Base-by-base conservation (phyloP, 306 rosid genomes). In the Quercus engelmannii region DNA sequence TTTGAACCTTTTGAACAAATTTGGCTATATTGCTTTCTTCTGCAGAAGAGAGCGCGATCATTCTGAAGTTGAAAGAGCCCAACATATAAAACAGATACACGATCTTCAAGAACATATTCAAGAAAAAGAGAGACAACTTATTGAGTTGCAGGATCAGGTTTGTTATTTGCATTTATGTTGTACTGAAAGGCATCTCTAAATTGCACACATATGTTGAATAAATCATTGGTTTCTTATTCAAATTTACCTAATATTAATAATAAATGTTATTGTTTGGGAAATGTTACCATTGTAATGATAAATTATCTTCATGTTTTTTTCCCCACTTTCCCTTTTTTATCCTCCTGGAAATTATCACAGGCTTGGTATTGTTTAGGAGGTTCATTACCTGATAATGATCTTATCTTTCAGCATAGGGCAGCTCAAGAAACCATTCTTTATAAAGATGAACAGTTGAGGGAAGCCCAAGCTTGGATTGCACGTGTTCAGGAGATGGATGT, bases 1-100 rank as follows among this genome's bases (percentile, higher is more conserved):
- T 76, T 73, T 55, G 52, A 54, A 54, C 54, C 41, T 6, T 72
- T 54, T 52, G 35, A 76, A 52, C 72, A 30, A 54, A 72, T 41
- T 67, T 70, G 54, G 54, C 14, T 49, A 12, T 23, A 58, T 54
- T 76, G 55, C 72, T 52, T 74, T 61, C 19, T 83, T 83, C 82
- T 87, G 82, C 90, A 96, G 99, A 88, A 93, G 92, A 88, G 99
- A 96, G 88, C 93, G 88, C 21, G 98, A 93, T 82, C 98, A 96
- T 83, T 87, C 94, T 19, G 99, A 96, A 82, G 99, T 91, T 80
- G 98, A 96, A 88, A 96, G 97, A 86, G 87, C 97, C 71, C 98
- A 96, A 73, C 97, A 93, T 78, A 79, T 96, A 55, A 87, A 96
- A 81, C 97, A 96, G 85, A 76, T 93, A 74, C 96, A 88, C 58